phyloP scores from a whole-genome alignment of 1,284 basidiomycete species.

The Irpex sp. region DNA sequence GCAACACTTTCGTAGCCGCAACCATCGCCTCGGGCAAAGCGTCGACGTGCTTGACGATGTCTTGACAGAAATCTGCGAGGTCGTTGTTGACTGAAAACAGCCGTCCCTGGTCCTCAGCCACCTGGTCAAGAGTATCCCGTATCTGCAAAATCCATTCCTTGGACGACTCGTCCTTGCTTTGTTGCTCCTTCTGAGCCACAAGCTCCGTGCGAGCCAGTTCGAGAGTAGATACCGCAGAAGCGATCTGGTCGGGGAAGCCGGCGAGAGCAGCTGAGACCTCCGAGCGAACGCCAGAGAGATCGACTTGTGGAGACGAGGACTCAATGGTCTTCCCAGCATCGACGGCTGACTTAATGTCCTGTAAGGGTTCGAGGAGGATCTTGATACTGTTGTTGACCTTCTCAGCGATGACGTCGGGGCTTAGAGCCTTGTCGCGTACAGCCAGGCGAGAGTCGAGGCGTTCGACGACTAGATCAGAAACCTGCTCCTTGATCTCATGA shows the following conservation, averaged over 20 bases:
- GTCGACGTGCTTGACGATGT: constrained; percentile 49
- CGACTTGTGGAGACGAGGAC: constrained; percentile 11
- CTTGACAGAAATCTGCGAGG: constrained; percentile 45
- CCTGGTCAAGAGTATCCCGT: constrained; percentile 40
- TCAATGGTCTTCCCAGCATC: constrained; percentile 30
- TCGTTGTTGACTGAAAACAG: constrained; percentile 46
- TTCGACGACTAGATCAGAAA: constrained; percentile 80
- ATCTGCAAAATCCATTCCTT: constrained; percentile 34
- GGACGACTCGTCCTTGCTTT: constrained; percentile 14
- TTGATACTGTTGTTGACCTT: constrained; percentile 54
- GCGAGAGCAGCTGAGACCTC: constrained; percentile 35
- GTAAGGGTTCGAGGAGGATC: constrained; percentile 45
- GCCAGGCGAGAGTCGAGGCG: constrained; percentile 75
- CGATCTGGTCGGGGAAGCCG: constrained; percentile 39
- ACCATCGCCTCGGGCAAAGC: constrained; percentile 57
- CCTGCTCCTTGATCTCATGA: constrained; percentile 81
- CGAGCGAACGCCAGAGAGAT: constrained; percentile 19
- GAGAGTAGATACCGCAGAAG: constrained; percentile 38
- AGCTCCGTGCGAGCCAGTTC: constrained; percentile 33
- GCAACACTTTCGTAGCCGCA: constrained; percentile 50
- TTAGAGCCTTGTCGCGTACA: constrained; percentile 67
- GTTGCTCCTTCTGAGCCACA: constrained; percentile 24
- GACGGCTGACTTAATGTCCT: constrained; percentile 40
- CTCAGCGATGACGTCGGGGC: constrained; percentile 52
- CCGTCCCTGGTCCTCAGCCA: constrained; percentile 40